These are phyloP conservation scores for Exophiala alcalophila DNA, from an alignment of 2,329 filamentous ascomycete genomes.

Conservation along the genomic window DNA sequence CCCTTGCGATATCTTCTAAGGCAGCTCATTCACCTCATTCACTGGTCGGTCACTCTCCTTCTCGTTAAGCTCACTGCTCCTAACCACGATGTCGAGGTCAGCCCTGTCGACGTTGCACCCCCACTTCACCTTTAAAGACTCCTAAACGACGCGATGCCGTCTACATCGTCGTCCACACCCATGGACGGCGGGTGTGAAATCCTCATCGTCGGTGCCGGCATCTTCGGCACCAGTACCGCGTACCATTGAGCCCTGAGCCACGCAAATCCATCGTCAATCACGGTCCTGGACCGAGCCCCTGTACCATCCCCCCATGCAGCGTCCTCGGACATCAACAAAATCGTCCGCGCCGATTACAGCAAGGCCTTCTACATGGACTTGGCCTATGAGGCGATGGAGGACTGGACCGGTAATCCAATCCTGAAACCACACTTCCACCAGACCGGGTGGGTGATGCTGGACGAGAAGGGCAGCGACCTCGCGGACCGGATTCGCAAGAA, in stretches of 20 bases:
- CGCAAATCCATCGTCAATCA: slow-evolving; percentile 46
- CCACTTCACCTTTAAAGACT: too few relatives aligned
- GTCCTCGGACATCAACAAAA: slow-evolving; percentile 72
- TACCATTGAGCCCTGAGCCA: slow-evolving; percentile 53
- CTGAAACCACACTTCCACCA: slow-evolving; percentile 58
- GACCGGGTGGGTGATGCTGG: slow-evolving; percentile 59
- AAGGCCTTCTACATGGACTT: slow-evolving; percentile 62
- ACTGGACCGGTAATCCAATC: slow-evolving; percentile 58
- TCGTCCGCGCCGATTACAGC: slow-evolving; percentile 66
- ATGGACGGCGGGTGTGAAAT: too few relatives aligned
- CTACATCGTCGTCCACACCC: too few relatives aligned
- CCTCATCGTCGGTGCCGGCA: slow-evolving; percentile 62
- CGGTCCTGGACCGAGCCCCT: slow-evolving; percentile 57
- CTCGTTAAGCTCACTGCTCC: too few relatives aligned
- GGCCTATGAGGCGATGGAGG: slow-evolving; percentile 62
- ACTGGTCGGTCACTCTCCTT: too few relatives aligned
- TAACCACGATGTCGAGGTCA: too few relatives aligned
- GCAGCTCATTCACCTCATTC: too few relatives aligned
- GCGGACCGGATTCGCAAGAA: slow-evolving; percentile 54
- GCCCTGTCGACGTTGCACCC: too few relatives aligned
- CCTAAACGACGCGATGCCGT: too few relatives aligned
- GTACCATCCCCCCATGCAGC: slow-evolving; percentile 55
- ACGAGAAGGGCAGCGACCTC: slow-evolving; percentile 47
- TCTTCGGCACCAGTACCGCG: slow-evolving; percentile 66
- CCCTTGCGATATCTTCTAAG: too few relatives aligned